Base-by-base conservation (phyloP, 345 rosid species). In the Clarkia xantiana region DNA sequence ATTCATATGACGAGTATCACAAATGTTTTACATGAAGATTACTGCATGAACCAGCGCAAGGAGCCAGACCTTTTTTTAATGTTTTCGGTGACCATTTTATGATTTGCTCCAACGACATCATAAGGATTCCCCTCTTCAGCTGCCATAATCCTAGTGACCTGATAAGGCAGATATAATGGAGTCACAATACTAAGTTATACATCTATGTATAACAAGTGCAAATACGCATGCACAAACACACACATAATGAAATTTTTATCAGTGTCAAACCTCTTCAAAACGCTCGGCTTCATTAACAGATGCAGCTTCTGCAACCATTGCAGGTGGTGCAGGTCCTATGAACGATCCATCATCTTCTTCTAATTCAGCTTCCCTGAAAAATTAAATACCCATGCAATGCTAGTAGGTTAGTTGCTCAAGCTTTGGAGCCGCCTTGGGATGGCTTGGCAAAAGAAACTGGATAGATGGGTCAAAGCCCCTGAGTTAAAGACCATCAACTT, bases 231-330 rank as follows among this genome's bases (percentile, higher is more conserved):
- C 15, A 11, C 25, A 22, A 48, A 17, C 10, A 48, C 20, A 23
- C 50, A 47, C 14, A 47, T 8, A 47, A 13, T 10, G 36, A n/a
- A 14, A 47, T 6, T 20, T 14, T 9, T 48, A 10, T 0, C 60
- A 60, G 42, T 34, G 52, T 61, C 59, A 55, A 54, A 82, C 94
- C 94, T 86, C 94, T 76, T 86, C 97, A 52, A 86, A 86, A 40
- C 91, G 84, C 76, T 90, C 95, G 22, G 97, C 97, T 60, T 90
- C 97, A 47, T 90, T 86, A 14, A 80, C 84, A 16, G 88, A 70
- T 70, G 71, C 95, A 51, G 75, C 95, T 76, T 90, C 95, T 49
- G 94, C 87, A 67, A 83, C 88, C 70, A 85, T 42, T 56, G 94
- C 84, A 17, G 95, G 86, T 22, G 95, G 91, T 18, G 95, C 82